Conservation (phyloP, 306 rosid genomes). For the Pachyrhizus erosus region DNA sequence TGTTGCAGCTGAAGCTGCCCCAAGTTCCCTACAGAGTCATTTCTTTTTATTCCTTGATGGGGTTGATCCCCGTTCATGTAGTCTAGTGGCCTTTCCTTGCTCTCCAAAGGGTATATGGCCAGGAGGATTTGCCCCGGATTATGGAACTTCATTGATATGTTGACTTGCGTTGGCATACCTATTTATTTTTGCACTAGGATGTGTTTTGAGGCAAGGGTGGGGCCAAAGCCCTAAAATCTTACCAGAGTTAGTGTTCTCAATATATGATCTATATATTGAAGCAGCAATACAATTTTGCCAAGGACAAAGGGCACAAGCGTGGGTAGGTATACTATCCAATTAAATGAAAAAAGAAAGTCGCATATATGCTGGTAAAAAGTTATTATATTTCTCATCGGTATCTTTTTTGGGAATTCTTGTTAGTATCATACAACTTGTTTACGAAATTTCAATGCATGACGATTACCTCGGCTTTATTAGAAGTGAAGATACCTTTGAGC, state of each 20-base stretch:
- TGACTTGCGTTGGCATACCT: no score
- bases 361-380: not conserved
- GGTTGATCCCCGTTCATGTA: not conserved
- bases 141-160: not conserved
- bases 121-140: not conserved
- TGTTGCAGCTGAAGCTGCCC: constrained; percentile 29
- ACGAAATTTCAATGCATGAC: not conserved
- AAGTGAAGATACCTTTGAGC: not conserved
- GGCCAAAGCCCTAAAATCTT: constrained; percentile 9
- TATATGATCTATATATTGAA: no score
- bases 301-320: not conserved
- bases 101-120: no score
- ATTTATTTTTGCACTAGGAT: no score
- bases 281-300: not conserved
- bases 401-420: no score
- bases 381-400: not conserved
- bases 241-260: not conserved
- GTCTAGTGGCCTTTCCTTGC: no score
- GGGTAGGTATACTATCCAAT: not conserved
- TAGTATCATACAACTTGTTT: not conserved
- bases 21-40: constrained; percentile 21
- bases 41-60: not conserved
- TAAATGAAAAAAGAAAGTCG: not conserved
- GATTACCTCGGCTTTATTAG: not conserved
- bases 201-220: not conserved